Base-by-base conservation (phyloP, 768 basidiomycete species). In the Pisolithus marmoratus region DNA sequence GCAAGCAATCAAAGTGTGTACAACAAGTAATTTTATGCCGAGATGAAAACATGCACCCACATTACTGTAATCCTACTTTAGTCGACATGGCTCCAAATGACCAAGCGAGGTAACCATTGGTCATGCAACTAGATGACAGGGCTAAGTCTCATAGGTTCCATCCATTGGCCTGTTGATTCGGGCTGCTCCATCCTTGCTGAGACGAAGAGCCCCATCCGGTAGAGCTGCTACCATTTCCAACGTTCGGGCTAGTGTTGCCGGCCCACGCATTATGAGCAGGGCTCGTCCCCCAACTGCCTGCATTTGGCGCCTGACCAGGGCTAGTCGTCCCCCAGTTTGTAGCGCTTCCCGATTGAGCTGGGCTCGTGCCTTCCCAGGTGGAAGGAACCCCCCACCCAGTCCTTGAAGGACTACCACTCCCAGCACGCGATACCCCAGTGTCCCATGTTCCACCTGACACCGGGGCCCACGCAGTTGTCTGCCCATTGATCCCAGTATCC, bases 111-210 rank as follows among this genome's bases (percentile, higher is more conserved):
- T 2, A 29, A n/a, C 26, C 17, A 45, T 12, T 6, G 8, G 9
- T 17, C 6, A 45, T 17, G 43, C 26, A 15, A 27, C 22, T 4
- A 17, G 6, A 7, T 45, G 17, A 15, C 24, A 45, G 1, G 15
- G 26, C 1, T 15, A n/a, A 19, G 3, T 44, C 26, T 63, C 46
- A 69, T 26, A 71, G 44, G 50, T 74, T 80, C 82, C 82, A 84
- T 17, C 82, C 82, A 57, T 77, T 78, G 17, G 78, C 60, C 49
- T 75, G 77, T 50, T 65, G 78, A 36, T 57, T 70, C 34, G 77
- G 74, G 60, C 75, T 82, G 49, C 67, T 71, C 80, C 74, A 82
- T 11, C 82, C 82, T 60, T 53, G 63, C 46, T 53, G 72, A 37
- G 55, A 55, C 9, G 41, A 34, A 14, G 34, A 42, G n/a, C 63